phyloP scores from a whole-genome alignment of 331 rosid genomes.

The Pyracantha coccinea region DNA sequence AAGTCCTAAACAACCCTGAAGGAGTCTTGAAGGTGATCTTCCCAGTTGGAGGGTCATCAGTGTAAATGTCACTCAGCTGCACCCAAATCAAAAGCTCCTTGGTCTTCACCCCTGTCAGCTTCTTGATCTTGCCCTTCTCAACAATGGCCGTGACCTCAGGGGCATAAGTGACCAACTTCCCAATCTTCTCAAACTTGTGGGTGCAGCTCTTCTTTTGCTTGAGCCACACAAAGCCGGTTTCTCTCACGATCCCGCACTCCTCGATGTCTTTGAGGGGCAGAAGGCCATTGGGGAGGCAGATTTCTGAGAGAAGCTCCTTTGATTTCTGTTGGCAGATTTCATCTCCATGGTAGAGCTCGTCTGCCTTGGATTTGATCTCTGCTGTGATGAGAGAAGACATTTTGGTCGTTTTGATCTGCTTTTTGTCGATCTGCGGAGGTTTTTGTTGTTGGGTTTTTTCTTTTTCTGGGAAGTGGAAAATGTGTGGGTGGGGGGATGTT shows the following conservation, averaged over 20 bases:
- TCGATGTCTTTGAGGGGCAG: slow-evolving; percentile 62
- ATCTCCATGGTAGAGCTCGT: slow-evolving; percentile 64
- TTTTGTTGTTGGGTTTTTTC: background rate
- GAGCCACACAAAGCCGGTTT: slow-evolving; percentile 74
- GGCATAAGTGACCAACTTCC: slow-evolving; percentile 49
- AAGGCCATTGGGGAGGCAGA: slow-evolving; percentile 60
- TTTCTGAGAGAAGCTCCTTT: slow-evolving; percentile 41
- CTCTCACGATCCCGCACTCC: slow-evolving; percentile 62
- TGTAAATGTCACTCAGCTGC: slow-evolving; percentile 45
- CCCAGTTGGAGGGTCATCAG: slow-evolving; percentile 59
- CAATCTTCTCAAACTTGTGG: slow-evolving; percentile 77
- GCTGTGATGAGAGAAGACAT: slow-evolving; percentile 54
- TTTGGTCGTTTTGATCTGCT: background rate
- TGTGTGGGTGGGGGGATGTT: background rate
- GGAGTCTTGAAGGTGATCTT: slow-evolving; percentile 65
- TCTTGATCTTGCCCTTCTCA: slow-evolving; percentile 52
- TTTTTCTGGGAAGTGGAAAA: background rate
- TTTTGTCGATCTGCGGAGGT: no score
- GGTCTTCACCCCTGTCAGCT: slow-evolving; percentile 69
- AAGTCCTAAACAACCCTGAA: slow-evolving; percentile 50
- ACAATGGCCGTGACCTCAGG: slow-evolving; percentile 63
- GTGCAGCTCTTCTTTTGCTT: slow-evolving; percentile 54
- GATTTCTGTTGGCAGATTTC: slow-evolving; percentile 53
- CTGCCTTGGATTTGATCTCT: slow-evolving; percentile 45
- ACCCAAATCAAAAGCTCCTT: slow-evolving; percentile 85